Evolutionary conservation across 2,329 filamentous ascomycete genomes (phyloP), one percentile per base, ranked within the genome.

Genomic region (Alternaria gaisen): DNA sequence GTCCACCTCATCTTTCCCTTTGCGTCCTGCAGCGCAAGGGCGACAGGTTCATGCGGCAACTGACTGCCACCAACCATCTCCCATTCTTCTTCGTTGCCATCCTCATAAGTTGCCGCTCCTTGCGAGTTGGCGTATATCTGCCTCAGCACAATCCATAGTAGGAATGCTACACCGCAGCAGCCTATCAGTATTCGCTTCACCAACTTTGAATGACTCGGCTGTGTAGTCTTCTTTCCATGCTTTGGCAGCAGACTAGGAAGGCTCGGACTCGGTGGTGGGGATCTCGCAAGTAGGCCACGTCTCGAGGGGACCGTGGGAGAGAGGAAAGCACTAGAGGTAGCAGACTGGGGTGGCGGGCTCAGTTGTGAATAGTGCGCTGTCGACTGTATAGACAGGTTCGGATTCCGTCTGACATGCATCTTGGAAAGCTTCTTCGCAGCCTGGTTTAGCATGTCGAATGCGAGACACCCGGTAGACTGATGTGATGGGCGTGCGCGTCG

Each of bases 1-100:
- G 92, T 95, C 93, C 93, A 96, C 74, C 86, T 90, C 11, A 88
- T 82, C 53, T 84, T 85, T 3, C 90, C 90, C 44, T 83, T 82
- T 26, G 82, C 80, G 77, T 93, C 91, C 14, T 84, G 86, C 46
- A 94, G 83, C 6, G 92, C 84, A 20, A 95, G 84, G 0, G 91
- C 90, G 0, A 90, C 90, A 0, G 92, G 89, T 63, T 91, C 88
- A 28, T 90, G 84, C 0, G 91, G 91, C n/a, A 93, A 77, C 42
- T 82, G 82, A 62, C 88, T 85, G 61, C 87, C 87, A 38, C 84
- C 86, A 8, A 91, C 85, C 83, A 92, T 88, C 70, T 92, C 89
- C 74, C 88, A 90, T 51, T 87, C 80, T 47, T 85, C 70, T 22
- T 61, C 66, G 34, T 20, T 53, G 24, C 73, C 71, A 30, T 69